Base-by-base conservation (phyloP, 192 early-diverging fungal genomes). In the Fimicolochytrium jonesii region DNA sequence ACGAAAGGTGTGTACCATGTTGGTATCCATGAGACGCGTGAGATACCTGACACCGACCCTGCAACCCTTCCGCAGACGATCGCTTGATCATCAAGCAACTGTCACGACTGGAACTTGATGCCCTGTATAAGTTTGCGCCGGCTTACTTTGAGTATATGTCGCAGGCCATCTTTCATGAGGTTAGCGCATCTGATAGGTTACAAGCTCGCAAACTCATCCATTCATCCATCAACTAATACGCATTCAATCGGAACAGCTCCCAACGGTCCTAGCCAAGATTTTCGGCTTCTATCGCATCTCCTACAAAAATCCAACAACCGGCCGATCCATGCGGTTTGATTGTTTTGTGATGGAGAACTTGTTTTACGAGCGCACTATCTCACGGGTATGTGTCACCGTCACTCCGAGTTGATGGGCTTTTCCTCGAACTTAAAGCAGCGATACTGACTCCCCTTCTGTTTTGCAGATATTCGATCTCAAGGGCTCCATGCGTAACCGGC, bases 301-400 rank as follows among this genome's bases (percentile, higher is more conserved):
- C 0, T 92, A 84, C 69, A 93, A 89, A 54, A 94, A 92, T 64
- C 81, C 87, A n/a, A 75, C 83, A 0, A 84, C 87, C 2, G 88
- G 91, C n/a, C 86, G 89, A 56, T 81, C 76, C 20, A 81, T 90
- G 72, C 86, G 91, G 46, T 88, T 97, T 86, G 91, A 93, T 70
- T 83, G 95, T 6, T 69, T 95, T 13, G 89, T 97, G 13, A 95
- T 95, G 95, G 95, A 97, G 68, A 97, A 97, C 54, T 68, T 97
- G 33, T 97, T 93, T 61, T 95, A 89, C 67, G 85, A 93, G 45
- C 84, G 92, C 33, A 85, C 82, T 43, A 86, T 92, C 55, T 77
- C 76, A 7, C 84, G 77, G 73, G 86, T 88, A 74, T 7, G 54
- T 46, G 29, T 17, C 37, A 39, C 10, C 37, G 17, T 39, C 37